Percentiles rank a stretch among this genome's conserved stretches.
Conservation (phyloP, 106 monocot genomes). For the Ottelia alismoides region DNA sequence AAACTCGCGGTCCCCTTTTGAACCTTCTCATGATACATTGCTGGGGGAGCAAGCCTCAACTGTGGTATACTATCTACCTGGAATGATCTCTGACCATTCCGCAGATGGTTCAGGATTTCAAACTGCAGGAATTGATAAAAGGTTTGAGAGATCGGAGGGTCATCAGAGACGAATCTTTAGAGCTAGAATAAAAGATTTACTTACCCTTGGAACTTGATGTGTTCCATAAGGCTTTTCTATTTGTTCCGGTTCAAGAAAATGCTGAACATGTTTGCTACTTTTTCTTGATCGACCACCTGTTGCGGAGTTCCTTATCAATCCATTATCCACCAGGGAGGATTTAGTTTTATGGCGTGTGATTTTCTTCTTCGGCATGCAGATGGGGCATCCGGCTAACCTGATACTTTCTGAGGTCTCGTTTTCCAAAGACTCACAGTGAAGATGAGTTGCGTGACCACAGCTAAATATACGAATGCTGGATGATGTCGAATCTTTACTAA, state of each 20-base stretch:
- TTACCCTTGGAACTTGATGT: conserved; percentile 73
- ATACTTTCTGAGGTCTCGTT: conserved; percentile 17
- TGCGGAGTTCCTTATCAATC: conserved; percentile 21
- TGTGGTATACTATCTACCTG: conserved; percentile 52
- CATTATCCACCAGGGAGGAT: conserved; percentile 34
- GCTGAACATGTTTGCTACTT: conserved; percentile 20
- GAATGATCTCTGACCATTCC: conserved; percentile 32
- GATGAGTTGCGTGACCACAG: conserved; percentile 92
- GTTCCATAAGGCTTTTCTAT: conserved; percentile 45
- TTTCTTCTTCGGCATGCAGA: conserved; percentile 65
- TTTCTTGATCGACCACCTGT: conserved; percentile 12
- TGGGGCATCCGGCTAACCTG: conserved; percentile 36
- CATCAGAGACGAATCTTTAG: background rate
- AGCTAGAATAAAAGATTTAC: background rate
- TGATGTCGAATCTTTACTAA: conserved; percentile 45
- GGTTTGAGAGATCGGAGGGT: background rate
- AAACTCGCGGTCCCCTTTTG: conserved; percentile 26
- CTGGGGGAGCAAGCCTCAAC: conserved; percentile 73
- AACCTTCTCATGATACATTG: conserved; percentile 87
- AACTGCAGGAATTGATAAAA: conserved; percentile 51
- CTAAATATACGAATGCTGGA: conserved; percentile 59
- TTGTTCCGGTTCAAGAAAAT: conserved; percentile 51
- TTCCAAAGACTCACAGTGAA: conserved; percentile 72
- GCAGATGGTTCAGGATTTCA: conserved; percentile 77
- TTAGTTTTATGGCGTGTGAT: conserved; percentile 19